Conservation (phyloP, 108 stramenopile species). For the Nitzschia sp. region DNA sequence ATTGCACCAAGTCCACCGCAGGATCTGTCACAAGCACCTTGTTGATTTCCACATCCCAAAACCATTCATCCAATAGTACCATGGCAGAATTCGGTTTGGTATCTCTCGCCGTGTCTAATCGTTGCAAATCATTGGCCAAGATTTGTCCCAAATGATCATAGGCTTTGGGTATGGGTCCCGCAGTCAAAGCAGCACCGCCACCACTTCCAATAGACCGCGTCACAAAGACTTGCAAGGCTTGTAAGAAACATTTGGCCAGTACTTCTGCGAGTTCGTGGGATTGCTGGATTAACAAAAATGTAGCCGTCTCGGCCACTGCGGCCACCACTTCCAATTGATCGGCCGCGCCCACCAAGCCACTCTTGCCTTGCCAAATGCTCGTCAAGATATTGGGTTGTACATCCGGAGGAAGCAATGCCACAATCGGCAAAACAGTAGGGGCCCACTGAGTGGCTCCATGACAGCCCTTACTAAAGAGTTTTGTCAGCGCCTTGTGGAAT, state of each 20-base stretch:
- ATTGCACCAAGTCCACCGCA: not conserved
- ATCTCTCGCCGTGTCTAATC: conserved; percentile 21
- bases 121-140: conserved; percentile 23
- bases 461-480: conserved; percentile 68
- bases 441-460: conserved; percentile 69
- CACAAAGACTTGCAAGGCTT: conserved; percentile 20
- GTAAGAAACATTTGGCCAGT: conserved; percentile 32
- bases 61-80: conserved; percentile 32
- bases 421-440: conserved; percentile 72
- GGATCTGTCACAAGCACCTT: not conserved
- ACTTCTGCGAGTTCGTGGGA: conserved; percentile 27
- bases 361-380: conserved; percentile 68
- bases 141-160: conserved; percentile 12
- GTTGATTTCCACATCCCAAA: conserved; percentile 35
- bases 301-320: conserved; percentile 70
- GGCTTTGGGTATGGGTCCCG: conserved; percentile 8
- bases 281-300: conserved; percentile 59
- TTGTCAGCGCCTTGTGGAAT: conserved; percentile 56
- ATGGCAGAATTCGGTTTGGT: conserved; percentile 21
- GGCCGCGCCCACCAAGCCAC: conserved; percentile 38
- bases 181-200: not conserved
- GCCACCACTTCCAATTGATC: conserved; percentile 55
- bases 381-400: conserved; percentile 25
- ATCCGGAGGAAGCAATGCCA: conserved; percentile 44
- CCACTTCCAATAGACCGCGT: not conserved